Evolutionary conservation across 1,284 basidiomycete species (phyloP).

Genomic region (Tilletiaria anomala): DNA sequence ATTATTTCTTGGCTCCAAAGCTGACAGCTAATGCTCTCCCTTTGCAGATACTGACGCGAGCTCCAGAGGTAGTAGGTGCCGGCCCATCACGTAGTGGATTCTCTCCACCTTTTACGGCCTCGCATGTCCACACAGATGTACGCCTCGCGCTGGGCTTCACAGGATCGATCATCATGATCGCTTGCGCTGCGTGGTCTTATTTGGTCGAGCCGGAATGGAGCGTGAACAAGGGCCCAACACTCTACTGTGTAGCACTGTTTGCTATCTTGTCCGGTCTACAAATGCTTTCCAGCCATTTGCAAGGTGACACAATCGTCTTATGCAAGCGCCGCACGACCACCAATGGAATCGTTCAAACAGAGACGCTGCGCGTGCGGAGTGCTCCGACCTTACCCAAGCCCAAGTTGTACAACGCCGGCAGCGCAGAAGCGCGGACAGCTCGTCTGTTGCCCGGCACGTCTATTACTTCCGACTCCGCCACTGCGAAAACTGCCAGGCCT

Average conservation of each 20-base stretch:
- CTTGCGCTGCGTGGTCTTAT: slow-evolving; percentile 23
- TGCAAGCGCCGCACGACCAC: too few relatives aligned
- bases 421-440: slow-evolving; percentile 11
- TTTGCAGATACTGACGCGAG: slow-evolving; percentile 8
- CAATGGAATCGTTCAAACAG: not conserved
- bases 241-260: slow-evolving; percentile 18
- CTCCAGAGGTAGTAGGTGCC: too few relatives aligned
- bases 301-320: too few relatives aligned
- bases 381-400: not conserved
- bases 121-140: slow-evolving; percentile 25
- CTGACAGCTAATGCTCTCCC: too few relatives aligned
- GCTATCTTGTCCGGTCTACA: not conserved
- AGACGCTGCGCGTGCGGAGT: not conserved
- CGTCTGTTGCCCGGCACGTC: too few relatives aligned
- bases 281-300: not conserved
- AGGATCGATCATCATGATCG: slow-evolving; percentile 29
- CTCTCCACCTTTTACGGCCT: too few relatives aligned
- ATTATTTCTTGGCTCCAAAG: too few relatives aligned
- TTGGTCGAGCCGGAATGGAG: slow-evolving; percentile 32
- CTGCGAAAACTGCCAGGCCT: slow-evolving; percentile 7
- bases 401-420: slow-evolving; percentile 11
- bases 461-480: not conserved
- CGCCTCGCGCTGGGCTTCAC: slow-evolving; percentile 20
- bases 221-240: slow-evolving; percentile 20
- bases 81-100: too few relatives aligned